Base-by-base conservation (phyloP, 495 filamentous ascomycete genomes). In the Chlorociboria aeruginascens region DNA sequence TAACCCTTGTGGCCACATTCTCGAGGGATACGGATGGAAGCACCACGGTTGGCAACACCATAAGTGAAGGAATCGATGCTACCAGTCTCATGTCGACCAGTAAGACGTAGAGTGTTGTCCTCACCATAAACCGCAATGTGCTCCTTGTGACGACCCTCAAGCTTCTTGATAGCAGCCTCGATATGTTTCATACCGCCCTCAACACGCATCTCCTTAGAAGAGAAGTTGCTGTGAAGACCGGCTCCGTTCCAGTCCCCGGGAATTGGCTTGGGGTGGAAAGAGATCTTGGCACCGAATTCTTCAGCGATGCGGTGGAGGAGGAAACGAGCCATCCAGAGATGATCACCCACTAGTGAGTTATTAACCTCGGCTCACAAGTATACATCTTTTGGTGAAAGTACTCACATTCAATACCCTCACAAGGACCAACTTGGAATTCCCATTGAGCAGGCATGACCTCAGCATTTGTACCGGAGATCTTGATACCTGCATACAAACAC, bases 161-260 rank as follows among this genome's bases (percentile, higher is more conserved):
- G 85, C 73, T 87, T 89, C 71, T 86, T 79, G 74, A 92, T 92
- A 62, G 77, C 77, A 45, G 73, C 75, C 73, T 92, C 85, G 57
- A 95, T 95, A 66, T 68, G 61, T 79, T 93, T 93, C 82, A 96
- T 93, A 67, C 93, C 93, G 63, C 89, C 87, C 53, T 94, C 86
- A 45, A 73, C 75, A 61, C 92, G 87, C 74, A 87, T 98, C 55
- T 79, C 77, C 66, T 77, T 76, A 45, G 36, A 47, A 25, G 60
- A 63, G 52, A 54, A 58, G 58, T 63, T 71, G 82, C 73, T 83
- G 81, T 98, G 92, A 36, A 98, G 87, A 73, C 92, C 92, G 51
- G 92, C 89, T 65, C 92, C 93, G 79, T 98, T 98, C 92, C 92
- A 98, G 73, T 97, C 89, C 64, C 92, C 92, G 53, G 89, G 86